Evolutionary conservation across 495 filamentous ascomycete species (phyloP).

Genomic region (Aspergillus heteromorphus): DNA sequence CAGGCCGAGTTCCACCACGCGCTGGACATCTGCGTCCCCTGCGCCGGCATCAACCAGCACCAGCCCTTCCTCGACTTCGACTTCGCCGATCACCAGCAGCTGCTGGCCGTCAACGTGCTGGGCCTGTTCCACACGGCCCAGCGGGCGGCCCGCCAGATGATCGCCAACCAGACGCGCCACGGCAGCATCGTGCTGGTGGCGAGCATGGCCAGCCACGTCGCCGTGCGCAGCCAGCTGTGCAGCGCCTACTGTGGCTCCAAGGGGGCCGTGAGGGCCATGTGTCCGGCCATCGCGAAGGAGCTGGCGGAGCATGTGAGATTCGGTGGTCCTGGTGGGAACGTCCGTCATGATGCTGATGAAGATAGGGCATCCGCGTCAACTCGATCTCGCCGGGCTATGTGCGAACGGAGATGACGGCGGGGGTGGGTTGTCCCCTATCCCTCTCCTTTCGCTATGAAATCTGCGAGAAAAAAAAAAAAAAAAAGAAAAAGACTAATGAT

Average conservation of each 20-base stretch:
- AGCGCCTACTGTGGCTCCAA: slow-evolving; percentile 70
- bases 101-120: slow-evolving; percentile 33
- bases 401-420: slow-evolving; percentile 37
- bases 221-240: slow-evolving; percentile 66
- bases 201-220: slow-evolving; percentile 44
- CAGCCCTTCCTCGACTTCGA: slow-evolving; percentile 35
- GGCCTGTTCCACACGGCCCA: slow-evolving; percentile 41
- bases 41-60: slow-evolving; percentile 37
- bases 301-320: slow-evolving; percentile 34
- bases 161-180: slow-evolving; percentile 38
- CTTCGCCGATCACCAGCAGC: slow-evolving; percentile 37
- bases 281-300: slow-evolving; percentile 66
- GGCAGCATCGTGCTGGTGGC: slow-evolving; percentile 45
- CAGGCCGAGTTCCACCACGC: slow-evolving; percentile 34
- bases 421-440: slow-evolving; percentile 38
- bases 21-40: slow-evolving; percentile 38
- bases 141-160: slow-evolving; percentile 43
- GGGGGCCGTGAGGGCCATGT: slow-evolving; percentile 58
- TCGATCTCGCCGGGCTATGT: slow-evolving; percentile 44
- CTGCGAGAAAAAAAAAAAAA: too few species aligned
- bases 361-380: slow-evolving; percentile 40
- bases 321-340: too few species aligned
- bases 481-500: slow-evolving; percentile 24
- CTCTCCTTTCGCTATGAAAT: too few species aligned
- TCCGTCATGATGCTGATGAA: too few species aligned